Conservation (phyloP, 495 filamentous ascomycete species). For the Hyaloscypha variabilis region DNA sequence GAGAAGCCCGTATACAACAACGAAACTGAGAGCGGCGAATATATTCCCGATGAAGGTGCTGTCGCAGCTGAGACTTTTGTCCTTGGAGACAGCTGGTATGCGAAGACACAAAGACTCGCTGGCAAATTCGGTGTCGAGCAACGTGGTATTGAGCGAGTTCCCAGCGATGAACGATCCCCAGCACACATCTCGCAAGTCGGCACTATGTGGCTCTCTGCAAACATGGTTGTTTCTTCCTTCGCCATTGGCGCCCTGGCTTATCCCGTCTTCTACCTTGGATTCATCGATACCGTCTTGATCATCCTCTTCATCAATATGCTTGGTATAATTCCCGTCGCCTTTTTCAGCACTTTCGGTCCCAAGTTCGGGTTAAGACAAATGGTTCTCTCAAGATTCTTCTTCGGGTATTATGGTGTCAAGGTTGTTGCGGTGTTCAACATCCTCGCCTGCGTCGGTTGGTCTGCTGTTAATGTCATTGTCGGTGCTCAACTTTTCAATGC, state of each 20-base stretch:
- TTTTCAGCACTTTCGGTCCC: conserved; percentile 81
- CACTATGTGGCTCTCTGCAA: conserved; percentile 83
- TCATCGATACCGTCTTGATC: conserved; percentile 75
- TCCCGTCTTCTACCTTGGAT: conserved; percentile 68
- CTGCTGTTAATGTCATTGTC: conserved; percentile 73
- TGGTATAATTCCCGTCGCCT: conserved; percentile 72
- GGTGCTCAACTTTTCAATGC: conserved; percentile 80
- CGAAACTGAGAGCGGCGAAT: conserved; percentile 39
- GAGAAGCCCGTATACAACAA: conserved; percentile 25
- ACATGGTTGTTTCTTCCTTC: conserved; percentile 83
- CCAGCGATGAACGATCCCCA: conserved; percentile 71
- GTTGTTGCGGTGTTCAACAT: conserved; percentile 75
- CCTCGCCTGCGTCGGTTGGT: conserved; percentile 78
- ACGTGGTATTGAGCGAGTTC: conserved; percentile 81
- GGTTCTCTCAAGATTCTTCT: conserved; percentile 83
- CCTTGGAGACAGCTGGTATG: conserved; percentile 62
- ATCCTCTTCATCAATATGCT: conserved; percentile 81
- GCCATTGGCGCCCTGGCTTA: conserved; percentile 76
- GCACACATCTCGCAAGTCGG: conserved; percentile 67
- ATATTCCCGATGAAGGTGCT: conserved; percentile 56
- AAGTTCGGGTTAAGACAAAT: conserved; percentile 81
- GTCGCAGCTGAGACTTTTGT: conserved; percentile 64
- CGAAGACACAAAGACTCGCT: conserved; percentile 70
- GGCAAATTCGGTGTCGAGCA: conserved; percentile 73
- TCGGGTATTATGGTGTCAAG: conserved; percentile 48